A percentile compares a stretch with the other conserved stretches of the same genome.
phyloP scores from a whole-genome alignment of 345 rosid genomes.

The Syzygium grande region DNA sequence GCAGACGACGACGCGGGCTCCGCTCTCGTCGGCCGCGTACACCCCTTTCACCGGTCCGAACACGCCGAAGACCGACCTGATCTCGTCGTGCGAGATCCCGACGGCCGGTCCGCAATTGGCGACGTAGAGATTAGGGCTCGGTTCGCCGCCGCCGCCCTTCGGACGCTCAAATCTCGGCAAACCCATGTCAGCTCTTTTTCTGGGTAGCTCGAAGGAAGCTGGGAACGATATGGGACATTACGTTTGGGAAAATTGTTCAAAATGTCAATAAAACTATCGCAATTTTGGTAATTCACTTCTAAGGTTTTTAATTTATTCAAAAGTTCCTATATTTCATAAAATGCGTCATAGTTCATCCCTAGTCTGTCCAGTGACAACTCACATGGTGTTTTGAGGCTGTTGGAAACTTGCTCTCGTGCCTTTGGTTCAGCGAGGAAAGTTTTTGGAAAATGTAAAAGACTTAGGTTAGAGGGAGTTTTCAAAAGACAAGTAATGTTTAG shows the following conservation, averaged over 20 bases:
- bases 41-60: slow-evolving; percentile 72
- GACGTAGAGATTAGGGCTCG: slow-evolving; percentile 56
- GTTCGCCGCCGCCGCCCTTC: slow-evolving; percentile 13
- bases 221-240: background rate
- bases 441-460: no score
- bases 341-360: background rate
- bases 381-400: no score
- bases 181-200: background rate
- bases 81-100: slow-evolving; percentile 50
- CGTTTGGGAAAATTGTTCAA: background rate
- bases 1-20: slow-evolving; percentile 74
- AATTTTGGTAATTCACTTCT: no score
- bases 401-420: no score
- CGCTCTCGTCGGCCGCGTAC: slow-evolving; percentile 78
- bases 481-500: no score
- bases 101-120: slow-evolving; percentile 96
- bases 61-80: slow-evolving; percentile 42
- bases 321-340: no score
- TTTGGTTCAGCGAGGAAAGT: no score
- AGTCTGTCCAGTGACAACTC: no score
- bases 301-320: no score
- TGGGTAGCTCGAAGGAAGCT: background rate
- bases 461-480: no score
- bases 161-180: slow-evolving; percentile 51
- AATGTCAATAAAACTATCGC: no score